phyloP scores from a whole-genome alignment of 768 basidiomycete genomes.

The Rhizopogon vinicolor region DNA sequence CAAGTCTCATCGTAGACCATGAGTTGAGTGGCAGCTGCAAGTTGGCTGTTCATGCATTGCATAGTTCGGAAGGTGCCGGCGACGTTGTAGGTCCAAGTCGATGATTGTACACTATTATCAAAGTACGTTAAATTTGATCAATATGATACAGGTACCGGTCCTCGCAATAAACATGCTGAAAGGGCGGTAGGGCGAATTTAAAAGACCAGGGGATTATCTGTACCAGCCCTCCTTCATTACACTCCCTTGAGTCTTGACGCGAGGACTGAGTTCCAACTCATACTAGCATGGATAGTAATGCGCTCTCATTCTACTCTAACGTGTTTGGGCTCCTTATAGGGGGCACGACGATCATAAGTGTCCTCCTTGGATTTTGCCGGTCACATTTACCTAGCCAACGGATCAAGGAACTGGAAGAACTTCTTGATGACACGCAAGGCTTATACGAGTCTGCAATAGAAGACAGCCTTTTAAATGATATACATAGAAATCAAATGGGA shows the following conservation, averaged over 20 bases:
- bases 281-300: not conserved
- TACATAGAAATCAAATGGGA: not conserved
- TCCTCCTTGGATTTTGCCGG: not conserved
- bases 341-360: not conserved
- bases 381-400: constrained; percentile 1
- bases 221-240: not conserved
- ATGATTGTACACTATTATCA: not conserved
- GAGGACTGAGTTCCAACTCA: no score
- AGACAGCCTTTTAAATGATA: not conserved
- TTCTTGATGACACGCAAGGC: not conserved
- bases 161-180: not conserved
- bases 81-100: not conserved
- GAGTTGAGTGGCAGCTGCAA: not conserved
- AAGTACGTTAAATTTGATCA: no score
- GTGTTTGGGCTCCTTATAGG: constrained; percentile 1
- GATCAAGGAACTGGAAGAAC: not conserved
- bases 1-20: not conserved
- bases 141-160: not conserved
- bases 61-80: not conserved
- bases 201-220: not conserved
- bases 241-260: no score
- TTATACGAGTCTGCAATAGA: not conserved
- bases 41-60: not conserved
- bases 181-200: not conserved
- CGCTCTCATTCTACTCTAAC: constrained; percentile 1